These are phyloP conservation scores for Starmerella bombi DNA, from an alignment of 805 yeast genomes.

Conservation along the genomic window DNA sequence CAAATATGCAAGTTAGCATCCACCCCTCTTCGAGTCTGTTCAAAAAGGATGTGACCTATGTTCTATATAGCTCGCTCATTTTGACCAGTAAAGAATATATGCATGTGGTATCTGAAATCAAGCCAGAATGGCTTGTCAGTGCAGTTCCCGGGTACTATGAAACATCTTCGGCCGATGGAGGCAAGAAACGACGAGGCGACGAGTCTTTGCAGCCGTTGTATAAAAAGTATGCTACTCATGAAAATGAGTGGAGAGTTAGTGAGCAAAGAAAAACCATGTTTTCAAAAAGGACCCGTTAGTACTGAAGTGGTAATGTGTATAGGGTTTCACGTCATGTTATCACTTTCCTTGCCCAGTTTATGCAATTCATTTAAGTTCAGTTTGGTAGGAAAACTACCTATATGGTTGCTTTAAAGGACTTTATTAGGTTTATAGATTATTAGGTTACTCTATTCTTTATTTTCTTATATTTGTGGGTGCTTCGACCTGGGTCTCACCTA, in stretches of 20 bases:
- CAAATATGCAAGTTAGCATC: slow-evolving; percentile 40
- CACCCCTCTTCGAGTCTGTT: slow-evolving; percentile 78
- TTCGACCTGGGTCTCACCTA: too few relatives aligned
- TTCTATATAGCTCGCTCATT: slow-evolving; percentile 73
- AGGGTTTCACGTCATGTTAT: too few relatives aligned
- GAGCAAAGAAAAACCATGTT: slow-evolving; percentile 21
- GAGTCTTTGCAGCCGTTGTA: slow-evolving; percentile 65
- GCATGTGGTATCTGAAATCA: slow-evolving; percentile 58
- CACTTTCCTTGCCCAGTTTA: too few relatives aligned
- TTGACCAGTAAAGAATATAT: slow-evolving; percentile 79
- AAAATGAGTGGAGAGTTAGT: slow-evolving; percentile 67
- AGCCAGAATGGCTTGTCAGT: slow-evolving; percentile 59
- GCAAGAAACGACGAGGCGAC: slow-evolving; percentile 37
- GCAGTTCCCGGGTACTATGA: slow-evolving; percentile 63
- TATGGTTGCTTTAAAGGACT: too few relatives aligned
- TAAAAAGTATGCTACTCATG: slow-evolving; percentile 45
- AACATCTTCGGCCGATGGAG: too few relatives aligned
- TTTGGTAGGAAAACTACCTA: too few relatives aligned
- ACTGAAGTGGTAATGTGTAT: background rate
- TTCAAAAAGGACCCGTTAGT: background rate
- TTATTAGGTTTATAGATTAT: too few relatives aligned
- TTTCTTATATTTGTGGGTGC: too few relatives aligned
- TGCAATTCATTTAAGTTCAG: too few relatives aligned
- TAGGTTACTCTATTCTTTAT: too few relatives aligned
- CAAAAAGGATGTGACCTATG: slow-evolving; percentile 54